Base-by-base conservation (phyloP, 805 yeast species). In the Metschnikowia gelsemii region DNA sequence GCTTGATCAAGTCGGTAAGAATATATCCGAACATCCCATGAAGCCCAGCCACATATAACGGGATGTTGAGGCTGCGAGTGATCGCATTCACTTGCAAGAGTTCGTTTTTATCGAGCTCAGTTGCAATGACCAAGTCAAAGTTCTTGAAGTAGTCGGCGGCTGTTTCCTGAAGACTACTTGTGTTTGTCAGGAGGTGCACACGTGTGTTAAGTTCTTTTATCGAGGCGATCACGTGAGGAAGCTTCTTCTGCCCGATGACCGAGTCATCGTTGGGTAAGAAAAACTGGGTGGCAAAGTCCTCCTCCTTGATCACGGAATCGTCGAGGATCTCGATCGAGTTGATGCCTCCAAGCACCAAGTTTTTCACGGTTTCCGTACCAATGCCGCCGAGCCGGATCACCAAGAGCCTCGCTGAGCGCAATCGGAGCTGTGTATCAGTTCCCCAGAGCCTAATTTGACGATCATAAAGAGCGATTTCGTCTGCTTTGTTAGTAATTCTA, bases 401-500 rank as follows among this genome's bases (percentile, higher is more conserved):
- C 32, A 90, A 65, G 4, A 91, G 72, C 32, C 75, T 76, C 6
- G 96, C 82, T 14, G 81, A 76, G 26, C 93, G 74, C 69, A 91
- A 78, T 32, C 80, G 62, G 29, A 79, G 73, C 61, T 91, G 99
- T 3, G 97, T 95, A 23, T 86, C 95, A 58, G 93, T 71, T 2
- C 99, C 99, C 99, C 99, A 91, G 16, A 91, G 72, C 48, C 99
- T 68, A 49, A 91, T 90, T 63, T 91, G 99, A 45, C 99, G 78
- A 63, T 91, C 99, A 58, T 91, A 91, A 17, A 91, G 73, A 1
- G 95, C 96, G 43, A 90, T 79, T 58, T 90, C 97, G 55, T 89
- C 96, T 41, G 33, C 11, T 22, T 20, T 14, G 40, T 41, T 41
- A 41, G 40, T 35, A n/a, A 9, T 27, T 12, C 13, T 9, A 7